Conservation (phyloP, 2,329 filamentous ascomycete genomes). For the Sclerotinia minor region DNA sequence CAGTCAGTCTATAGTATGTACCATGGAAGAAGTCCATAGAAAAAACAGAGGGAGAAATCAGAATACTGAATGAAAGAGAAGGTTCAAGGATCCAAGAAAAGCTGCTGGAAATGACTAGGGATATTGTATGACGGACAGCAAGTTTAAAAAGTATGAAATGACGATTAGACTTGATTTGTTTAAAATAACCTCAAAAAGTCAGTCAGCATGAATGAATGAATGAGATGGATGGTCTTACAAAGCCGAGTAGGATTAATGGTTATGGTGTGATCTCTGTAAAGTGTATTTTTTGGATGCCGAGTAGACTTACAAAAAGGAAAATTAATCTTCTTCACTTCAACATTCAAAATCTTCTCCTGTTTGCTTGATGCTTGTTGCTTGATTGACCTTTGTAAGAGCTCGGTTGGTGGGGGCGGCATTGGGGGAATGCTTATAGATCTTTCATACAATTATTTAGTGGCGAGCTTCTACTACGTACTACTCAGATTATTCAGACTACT, state of each 20-base stretch:
- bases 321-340: neutral
- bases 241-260: neutral
- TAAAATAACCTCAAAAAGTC: neutral
- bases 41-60: neutral
- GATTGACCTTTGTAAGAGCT: neutral
- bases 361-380: neutral
- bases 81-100: constrained; percentile 18
- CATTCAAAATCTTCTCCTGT: neutral
- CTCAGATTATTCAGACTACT: no score
- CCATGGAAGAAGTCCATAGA: neutral
- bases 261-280: neutral
- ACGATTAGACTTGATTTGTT: constrained; percentile 16
- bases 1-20: no score
- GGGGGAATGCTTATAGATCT: constrained; percentile 1
- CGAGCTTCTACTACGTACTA: no score
- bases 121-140: constrained; percentile 16
- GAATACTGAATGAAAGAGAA: neutral
- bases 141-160: constrained; percentile 4
- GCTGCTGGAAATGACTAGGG: neutral
- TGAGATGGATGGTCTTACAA: constrained; percentile 1
- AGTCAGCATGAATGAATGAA: neutral
- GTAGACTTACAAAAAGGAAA: neutral
- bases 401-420: neutral
- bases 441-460: neutral
- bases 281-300: no score